These are phyloP conservation scores for Fomitopsis betulina DNA, from an alignment of 1,284 basidiomycete genomes.

Conservation along the genomic window DNA sequence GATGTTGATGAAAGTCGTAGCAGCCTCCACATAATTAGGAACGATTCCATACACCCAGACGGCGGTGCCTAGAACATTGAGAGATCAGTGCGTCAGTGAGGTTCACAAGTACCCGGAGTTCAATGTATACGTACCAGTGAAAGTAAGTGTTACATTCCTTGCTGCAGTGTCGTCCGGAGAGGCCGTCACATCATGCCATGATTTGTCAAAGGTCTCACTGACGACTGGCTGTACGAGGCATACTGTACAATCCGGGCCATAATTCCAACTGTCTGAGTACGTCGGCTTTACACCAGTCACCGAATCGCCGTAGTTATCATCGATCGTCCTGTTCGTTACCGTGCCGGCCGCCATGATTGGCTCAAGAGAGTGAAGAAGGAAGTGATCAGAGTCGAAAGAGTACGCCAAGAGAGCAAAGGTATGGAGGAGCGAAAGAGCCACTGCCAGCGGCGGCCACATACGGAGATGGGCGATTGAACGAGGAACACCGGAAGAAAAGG, in stretches of 20 bases:
- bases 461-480: no score
- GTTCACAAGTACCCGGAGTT: no score
- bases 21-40: neutral
- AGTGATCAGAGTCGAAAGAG: no score
- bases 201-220: neutral
- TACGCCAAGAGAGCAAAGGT: no score
- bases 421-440: no score
- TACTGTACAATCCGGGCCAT: neutral
- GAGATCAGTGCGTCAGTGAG: no score
- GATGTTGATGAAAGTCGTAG: neutral
- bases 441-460: no score
- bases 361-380: no score
- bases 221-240: neutral
- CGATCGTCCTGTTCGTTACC: neutral
- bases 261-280: neutral
- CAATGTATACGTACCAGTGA: neutral
- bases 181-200: neutral
- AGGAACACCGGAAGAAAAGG: no score
- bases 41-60: neutral
- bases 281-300: neutral
- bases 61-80: neutral
- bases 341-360: no score
- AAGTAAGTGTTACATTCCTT: neutral
- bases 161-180: neutral
- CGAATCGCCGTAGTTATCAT: neutral